Conservation (phyloP, 148 eudicot genomes). For the Camellia granthamiana region DNA sequence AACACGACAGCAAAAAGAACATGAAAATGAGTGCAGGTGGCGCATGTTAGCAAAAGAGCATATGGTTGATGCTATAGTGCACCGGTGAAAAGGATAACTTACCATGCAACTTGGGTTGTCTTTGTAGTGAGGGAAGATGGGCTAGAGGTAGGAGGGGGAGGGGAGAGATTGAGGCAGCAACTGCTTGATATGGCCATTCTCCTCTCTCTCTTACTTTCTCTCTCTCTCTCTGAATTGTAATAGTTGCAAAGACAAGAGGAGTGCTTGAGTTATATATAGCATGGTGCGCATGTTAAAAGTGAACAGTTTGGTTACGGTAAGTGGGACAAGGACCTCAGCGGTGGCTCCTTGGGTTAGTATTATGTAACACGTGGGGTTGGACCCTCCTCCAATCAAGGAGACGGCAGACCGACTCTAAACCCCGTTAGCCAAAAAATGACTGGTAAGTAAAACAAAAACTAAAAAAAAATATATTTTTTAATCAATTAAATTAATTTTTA, state of each 20-base stretch:
- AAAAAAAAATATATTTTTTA: too few species aligned
- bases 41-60: not conserved
- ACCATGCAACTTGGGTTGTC: slow-evolving; percentile 32
- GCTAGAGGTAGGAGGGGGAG: slow-evolving; percentile 26
- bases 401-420: too few species aligned
- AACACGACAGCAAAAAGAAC: too few species aligned
- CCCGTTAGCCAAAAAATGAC: too few species aligned
- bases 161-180: slow-evolving; percentile 42
- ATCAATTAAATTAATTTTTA: too few species aligned
- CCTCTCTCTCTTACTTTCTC: not conserved
- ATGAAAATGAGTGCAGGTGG: not conserved
- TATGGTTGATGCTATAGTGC: not conserved
- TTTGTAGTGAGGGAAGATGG: slow-evolving; percentile 25
- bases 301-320: not conserved
- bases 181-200: slow-evolving; percentile 36
- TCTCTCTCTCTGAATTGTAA: not conserved
- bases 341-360: too few species aligned
- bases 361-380: too few species aligned
- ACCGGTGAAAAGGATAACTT: not conserved
- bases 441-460: too few species aligned
- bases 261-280: not conserved
- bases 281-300: not conserved
- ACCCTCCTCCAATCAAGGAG: too few species aligned
- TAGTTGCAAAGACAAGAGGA: not conserved
- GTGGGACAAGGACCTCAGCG: too few species aligned